Base-by-base conservation (phyloP, 1,284 basidiomycete species). In the Chiua sp. region DNA sequence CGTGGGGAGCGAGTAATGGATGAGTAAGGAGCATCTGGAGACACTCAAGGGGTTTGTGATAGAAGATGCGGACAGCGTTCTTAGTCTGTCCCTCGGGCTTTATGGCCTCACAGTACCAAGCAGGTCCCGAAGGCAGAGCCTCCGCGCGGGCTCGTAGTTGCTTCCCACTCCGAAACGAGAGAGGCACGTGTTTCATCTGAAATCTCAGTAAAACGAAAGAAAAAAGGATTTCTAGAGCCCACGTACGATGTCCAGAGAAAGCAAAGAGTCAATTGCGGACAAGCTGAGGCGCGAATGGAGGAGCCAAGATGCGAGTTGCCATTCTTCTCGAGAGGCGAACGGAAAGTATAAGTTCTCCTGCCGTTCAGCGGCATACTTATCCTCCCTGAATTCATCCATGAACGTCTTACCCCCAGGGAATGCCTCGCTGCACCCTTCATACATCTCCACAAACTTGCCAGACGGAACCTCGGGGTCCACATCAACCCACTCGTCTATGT, bases 21-120 rank as follows among this genome's bases (percentile, higher is more conserved):
- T 63, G 47, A 13, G 35, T 62, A 2, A 63, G 23, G 4, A 63
- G 42, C 1, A 44, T 15, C 10, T 62, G 47, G 0, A 63, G 3
- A 16, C 60, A 63, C 1, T 63, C 26, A 0, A 63, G 22, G 0
- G 49, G 18, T 5, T 50, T 48, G 16, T n/a, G 12, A 39, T 39
- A 39, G 37, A 39, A 39, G 37, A 39, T 39, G 37, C 37, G 18
- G 37, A 39, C 8, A 16, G 59, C 53, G 8, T 23, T 20, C 37
- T 63, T 61, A 1, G 56, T 61, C 12, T 32, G 50, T 42, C 7
- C 20, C 13, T 53, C 10, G 1, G 18, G 8, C 7, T 35, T 1
- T 5, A 63, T 20, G 5, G 2, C 1, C 48, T 37, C 22, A 7
- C 51, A 61, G 13, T 53, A 30, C 58, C 58, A 62, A 3, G 7